phyloP scores from a whole-genome alignment of 1,284 basidiomycete genomes.

The Cerrena zonata region DNA sequence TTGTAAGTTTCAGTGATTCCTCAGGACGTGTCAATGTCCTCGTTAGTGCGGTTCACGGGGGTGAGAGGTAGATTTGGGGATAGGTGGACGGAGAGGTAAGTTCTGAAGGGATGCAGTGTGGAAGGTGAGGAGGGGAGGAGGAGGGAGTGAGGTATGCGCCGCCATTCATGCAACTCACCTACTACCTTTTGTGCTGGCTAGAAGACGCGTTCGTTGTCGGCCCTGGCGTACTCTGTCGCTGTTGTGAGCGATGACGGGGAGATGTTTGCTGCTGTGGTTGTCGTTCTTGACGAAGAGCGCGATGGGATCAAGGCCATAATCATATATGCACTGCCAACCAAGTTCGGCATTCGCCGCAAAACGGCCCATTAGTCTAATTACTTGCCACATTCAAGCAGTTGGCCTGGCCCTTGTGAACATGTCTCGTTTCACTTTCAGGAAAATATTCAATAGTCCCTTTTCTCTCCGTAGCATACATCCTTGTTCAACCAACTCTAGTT shows the following conservation, averaged over 20 bases:
- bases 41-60: slow-evolving; percentile 25
- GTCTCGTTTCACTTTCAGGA: too few species aligned
- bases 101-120: slow-evolving; percentile 29
- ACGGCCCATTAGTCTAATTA: too few species aligned
- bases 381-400: too few species aligned
- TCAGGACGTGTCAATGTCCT: slow-evolving; percentile 20
- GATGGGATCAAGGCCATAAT: slow-evolving; percentile 5
- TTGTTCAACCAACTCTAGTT: too few species aligned
- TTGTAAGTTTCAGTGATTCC: slow-evolving; percentile 40
- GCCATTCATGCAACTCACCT: slow-evolving; percentile 26
- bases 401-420: too few species aligned
- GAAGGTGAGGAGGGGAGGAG: slow-evolving; percentile 31
- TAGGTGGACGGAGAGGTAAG: slow-evolving; percentile 17
- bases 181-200: slow-evolving; percentile 4
- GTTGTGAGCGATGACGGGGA: slow-evolving; percentile 1
- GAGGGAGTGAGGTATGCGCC: slow-evolving; percentile 25
- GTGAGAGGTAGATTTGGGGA: slow-evolving; percentile 21
- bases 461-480: too few species aligned
- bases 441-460: too few species aligned
- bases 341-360: slow-evolving; percentile 10
- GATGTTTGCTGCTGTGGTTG: slow-evolving; percentile 9
- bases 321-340: slow-evolving; percentile 1
- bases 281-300: slow-evolving; percentile 13
- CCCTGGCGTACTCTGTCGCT: not conserved
- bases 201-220: not conserved